Percentiles rank a stretch among this genome's conserved stretches.
These are phyloP conservation scores for Puccinia hordei DNA, from an alignment of 1,284 basidiomycete species.

Conservation along the genomic window DNA sequence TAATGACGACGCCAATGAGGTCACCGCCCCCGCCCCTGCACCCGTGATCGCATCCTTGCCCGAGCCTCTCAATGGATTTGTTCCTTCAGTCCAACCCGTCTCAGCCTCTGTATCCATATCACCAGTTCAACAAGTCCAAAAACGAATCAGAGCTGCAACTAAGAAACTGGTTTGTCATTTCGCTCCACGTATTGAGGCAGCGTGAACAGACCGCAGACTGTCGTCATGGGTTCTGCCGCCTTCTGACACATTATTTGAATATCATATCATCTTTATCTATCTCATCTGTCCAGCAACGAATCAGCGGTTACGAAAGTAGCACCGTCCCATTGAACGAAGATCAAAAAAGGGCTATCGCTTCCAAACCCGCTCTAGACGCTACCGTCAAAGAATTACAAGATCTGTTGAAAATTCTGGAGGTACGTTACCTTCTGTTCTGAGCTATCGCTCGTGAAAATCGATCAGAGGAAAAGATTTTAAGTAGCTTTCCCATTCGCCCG, in stretches of 20 bases:
- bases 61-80: slow-evolving; percentile 30
- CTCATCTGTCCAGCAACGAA: slow-evolving; percentile 55
- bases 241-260: neutral
- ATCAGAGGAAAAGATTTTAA: neutral
- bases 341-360: slow-evolving; percentile 56
- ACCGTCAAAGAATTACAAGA: slow-evolving; percentile 57
- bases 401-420: slow-evolving; percentile 56
- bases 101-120: slow-evolving; percentile 43
- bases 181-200: no score
- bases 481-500: neutral
- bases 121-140: slow-evolving; percentile 53
- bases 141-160: slow-evolving; percentile 55
- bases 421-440: slow-evolving; percentile 27
- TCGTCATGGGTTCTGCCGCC: no score
- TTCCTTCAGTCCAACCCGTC: slow-evolving; percentile 33
- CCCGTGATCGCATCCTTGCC: neutral
- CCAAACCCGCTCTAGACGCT: slow-evolving; percentile 57
- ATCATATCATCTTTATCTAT: neutral
- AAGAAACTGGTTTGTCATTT: slow-evolving; percentile 57
- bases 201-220: neutral
- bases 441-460: neutral
- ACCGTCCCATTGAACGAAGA: slow-evolving; percentile 56
- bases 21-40: neutral
- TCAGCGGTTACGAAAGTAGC: slow-evolving; percentile 55
- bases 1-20: slow-evolving; percentile 4